Percentiles rank a stretch among this genome's conserved stretches.
These are phyloP conservation scores for Pythium brachiatum DNA, from an alignment of 352 stramenopile genomes.

Conservation along the genomic window DNA sequence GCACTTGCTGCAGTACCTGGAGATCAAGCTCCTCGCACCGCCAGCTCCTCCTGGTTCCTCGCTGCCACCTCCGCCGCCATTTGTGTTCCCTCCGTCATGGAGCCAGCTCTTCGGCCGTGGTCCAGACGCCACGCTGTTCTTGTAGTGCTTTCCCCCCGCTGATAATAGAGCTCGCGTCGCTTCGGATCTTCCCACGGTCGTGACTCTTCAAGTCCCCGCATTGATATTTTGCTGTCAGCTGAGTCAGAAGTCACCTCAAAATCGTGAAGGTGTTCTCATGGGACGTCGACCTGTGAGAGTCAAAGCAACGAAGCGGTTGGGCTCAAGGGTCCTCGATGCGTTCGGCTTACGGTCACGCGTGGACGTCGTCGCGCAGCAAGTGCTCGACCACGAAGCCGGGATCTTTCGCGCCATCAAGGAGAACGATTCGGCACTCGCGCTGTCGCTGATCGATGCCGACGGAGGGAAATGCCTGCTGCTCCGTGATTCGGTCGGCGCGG, in stretches of 20 bases:
- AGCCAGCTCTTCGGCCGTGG: conserved; percentile 28
- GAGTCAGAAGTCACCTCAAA: neutral
- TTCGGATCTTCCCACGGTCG: neutral
- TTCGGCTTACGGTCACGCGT: conserved; percentile 29
- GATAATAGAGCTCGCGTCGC: neutral
- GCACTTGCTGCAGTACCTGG: conserved; percentile 49
- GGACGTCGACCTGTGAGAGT: conserved; percentile 23
- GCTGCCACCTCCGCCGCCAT: conserved; percentile 6
- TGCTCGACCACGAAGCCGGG: conserved; percentile 51
- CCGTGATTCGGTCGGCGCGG: conserved; percentile 49
- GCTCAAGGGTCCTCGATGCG: conserved; percentile 24
- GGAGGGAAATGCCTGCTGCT: conserved; percentile 30
- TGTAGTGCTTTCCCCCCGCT: conserved; percentile 2
- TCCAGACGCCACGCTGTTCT: conserved; percentile 21
- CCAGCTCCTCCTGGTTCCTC: neutral
- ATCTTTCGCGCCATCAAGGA: conserved; percentile 52
- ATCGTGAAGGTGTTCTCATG: neutral
- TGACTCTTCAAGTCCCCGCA: conserved; percentile 7
- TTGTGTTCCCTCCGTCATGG: conserved; percentile 28
- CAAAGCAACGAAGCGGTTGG: conserved; percentile 15
- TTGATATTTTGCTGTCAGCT: neutral
- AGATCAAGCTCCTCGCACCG: conserved; percentile 15
- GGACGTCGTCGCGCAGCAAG: conserved; percentile 61
- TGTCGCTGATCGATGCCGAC: conserved; percentile 36
- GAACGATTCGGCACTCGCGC: conserved; percentile 31